A percentile compares a stretch with the other conserved stretches of the same genome.
phyloP scores from a whole-genome alignment of 495 filamentous ascomycete genomes.

The Pseudevernia furfuracea region DNA sequence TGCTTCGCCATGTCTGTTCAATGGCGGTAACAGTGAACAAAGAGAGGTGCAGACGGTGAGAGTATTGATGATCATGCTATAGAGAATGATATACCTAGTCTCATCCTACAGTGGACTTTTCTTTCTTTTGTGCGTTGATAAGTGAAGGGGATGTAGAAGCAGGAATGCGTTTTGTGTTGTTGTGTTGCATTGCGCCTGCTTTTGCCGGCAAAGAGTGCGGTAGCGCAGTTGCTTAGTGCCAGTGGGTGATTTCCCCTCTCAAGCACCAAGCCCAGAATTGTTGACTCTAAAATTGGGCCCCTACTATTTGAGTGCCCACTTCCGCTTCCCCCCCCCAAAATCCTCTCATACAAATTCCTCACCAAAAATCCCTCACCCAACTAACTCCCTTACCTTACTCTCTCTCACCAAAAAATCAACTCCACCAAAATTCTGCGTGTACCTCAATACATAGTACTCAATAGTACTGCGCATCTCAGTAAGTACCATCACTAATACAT shows the following conservation, averaged over 20 bases:
- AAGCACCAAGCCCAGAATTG: too few species aligned
- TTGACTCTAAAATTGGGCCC: constrained; percentile 17
- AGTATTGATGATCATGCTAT: not conserved
- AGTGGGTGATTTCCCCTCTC: constrained; percentile 12
- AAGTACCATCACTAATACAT: constrained; percentile 32
- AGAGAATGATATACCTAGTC: not conserved
- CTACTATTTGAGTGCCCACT: constrained; percentile 20
- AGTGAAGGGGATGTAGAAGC: not conserved
- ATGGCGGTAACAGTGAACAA: not conserved
- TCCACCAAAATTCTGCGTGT: constrained; percentile 36
- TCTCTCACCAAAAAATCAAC: constrained; percentile 45
- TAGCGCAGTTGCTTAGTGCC: constrained; percentile 14
- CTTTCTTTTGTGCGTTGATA: not conserved
- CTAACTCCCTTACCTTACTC: too few species aligned
- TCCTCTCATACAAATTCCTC: constrained; percentile 48
- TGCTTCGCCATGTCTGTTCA: too few species aligned
- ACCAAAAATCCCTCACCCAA: constrained; percentile 55
- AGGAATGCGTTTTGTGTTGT: constrained; percentile 15
- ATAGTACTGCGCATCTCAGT: constrained; percentile 24
- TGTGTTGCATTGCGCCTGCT: constrained; percentile 7
- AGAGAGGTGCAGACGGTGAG: not conserved
- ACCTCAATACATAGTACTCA: constrained; percentile 31
- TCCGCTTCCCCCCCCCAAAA: constrained; percentile 31
- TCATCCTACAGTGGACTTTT: not conserved
- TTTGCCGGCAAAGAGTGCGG: constrained; percentile 14